A percentile compares a stretch with the other conserved stretches of the same genome.
phyloP scores from a whole-genome alignment of 805 yeast genomes.

The Brettanomyces nanus region DNA sequence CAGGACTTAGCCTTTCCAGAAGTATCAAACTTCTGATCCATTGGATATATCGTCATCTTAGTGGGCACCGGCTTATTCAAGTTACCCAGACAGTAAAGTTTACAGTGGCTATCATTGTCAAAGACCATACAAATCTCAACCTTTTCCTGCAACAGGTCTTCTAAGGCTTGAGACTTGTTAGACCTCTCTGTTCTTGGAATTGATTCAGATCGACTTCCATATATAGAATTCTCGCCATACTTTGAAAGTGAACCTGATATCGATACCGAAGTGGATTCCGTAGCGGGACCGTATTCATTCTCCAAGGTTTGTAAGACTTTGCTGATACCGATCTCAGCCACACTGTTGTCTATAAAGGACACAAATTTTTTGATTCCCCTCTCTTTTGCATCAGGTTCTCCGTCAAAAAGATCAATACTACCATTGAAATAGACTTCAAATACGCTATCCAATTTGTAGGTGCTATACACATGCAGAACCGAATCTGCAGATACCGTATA shows the following conservation, averaged over 20 bases:
- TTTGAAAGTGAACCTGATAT: too few relatives aligned
- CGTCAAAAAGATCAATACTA: slow-evolving; percentile 27
- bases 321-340: slow-evolving; percentile 23
- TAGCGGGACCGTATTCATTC: not conserved
- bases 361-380: slow-evolving; percentile 16
- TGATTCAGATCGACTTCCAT: not conserved
- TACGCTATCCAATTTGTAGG: slow-evolving; percentile 52
- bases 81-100: slow-evolving; percentile 41
- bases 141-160: slow-evolving; percentile 19
- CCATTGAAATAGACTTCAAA: slow-evolving; percentile 54
- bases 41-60: slow-evolving; percentile 32
- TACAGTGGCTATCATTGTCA: slow-evolving; percentile 32
- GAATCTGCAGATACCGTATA: slow-evolving; percentile 60
- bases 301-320: slow-evolving; percentile 9
- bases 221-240: not conserved
- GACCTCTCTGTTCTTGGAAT: not conserved
- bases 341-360: slow-evolving; percentile 30
- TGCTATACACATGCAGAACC: slow-evolving; percentile 59
- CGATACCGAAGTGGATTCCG: not conserved
- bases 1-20: slow-evolving; percentile 11
- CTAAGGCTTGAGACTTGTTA: not conserved
- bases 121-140: slow-evolving; percentile 35
- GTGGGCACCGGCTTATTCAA: slow-evolving; percentile 40
- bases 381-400: slow-evolving; percentile 5
- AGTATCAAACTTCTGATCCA: slow-evolving; percentile 20